These are phyloP conservation scores for Carex pumila DNA, from an alignment of 176 grass and related monocot species.

Conservation along the genomic window DNA sequence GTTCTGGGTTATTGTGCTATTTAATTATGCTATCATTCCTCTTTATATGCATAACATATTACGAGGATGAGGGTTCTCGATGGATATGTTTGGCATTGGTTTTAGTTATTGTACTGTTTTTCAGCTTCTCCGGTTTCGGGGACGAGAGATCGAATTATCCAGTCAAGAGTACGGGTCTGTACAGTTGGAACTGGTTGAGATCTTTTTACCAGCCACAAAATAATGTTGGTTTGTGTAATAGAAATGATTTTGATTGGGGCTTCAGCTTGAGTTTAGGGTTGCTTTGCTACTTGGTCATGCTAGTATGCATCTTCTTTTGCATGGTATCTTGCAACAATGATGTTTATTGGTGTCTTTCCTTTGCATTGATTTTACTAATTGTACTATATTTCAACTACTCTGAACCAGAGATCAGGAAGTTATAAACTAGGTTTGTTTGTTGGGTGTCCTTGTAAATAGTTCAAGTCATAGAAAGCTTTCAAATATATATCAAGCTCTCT, in stretches of 20 bases:
- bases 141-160: not conserved
- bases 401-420: not conserved
- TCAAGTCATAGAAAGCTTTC: not conserved
- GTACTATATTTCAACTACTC: slow-evolving; percentile 18
- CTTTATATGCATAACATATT: slow-evolving; percentile 15
- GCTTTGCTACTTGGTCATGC: slow-evolving; percentile 3
- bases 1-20: slow-evolving; percentile 18
- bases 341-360: slow-evolving; percentile 1
- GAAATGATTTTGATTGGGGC: not conserved
- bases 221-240: not conserved
- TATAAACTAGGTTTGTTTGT: slow-evolving; percentile 5
- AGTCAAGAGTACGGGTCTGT: not conserved
- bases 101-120: slow-evolving; percentile 1
- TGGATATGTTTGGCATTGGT: slow-evolving; percentile 22
- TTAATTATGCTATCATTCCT: slow-evolving; percentile 7
- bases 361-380: not conserved
- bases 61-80: slow-evolving; percentile 4
- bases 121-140: slow-evolving; percentile 1
- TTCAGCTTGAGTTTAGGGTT: slow-evolving; percentile 3
- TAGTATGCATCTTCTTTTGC: slow-evolving; percentile 11
- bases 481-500: not conserved
- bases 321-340: slow-evolving; percentile 9
- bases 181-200: slow-evolving; percentile 14
- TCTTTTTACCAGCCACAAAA: slow-evolving; percentile 2
- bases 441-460: not conserved